Base-by-base conservation (phyloP, 140 eudicot genomes). In the Senecio squalidus region DNA sequence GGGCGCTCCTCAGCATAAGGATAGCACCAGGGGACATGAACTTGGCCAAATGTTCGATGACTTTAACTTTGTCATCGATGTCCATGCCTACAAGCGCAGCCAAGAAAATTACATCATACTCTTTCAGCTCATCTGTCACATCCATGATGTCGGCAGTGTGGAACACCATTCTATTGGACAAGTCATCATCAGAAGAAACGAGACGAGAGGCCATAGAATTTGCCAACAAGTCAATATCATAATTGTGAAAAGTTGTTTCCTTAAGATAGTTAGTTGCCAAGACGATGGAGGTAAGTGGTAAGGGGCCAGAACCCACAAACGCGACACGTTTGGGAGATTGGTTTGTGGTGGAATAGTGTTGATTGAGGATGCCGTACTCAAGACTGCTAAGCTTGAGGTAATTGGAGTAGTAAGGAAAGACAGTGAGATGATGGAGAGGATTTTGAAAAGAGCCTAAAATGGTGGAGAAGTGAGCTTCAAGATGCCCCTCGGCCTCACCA, bases 391-490 rank as follows among this genome's bases (percentile, higher is more conserved):
- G 94, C 27, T 84, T 84, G 41, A 88, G 74, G 66, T 88, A 84
- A 68, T 84, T 84, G 63, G 72, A 39, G 64, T 58, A 76, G 74
- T 84, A 84, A 2, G 96, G 96, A 33, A 88, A 88, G 6, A 84
- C 34, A 24, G 62, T 30, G 21, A 88, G 81, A 49, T 88, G 84
- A 69, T 88, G 58, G 11, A 88, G 77, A 29, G 96, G 96, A 70
- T 68, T 72, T 18, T 59, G 29, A 36, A 67, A 76, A 5, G 86
- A 41, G 22, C 68, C 83, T 18, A 88, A 61, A 56, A 84, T 52
- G 8, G 77, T 52, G 6, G 94, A 73, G 71, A 39, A 84, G 46
- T 88, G 96, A 3, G 53, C 64, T 57, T 88, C 94, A 3, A 88
- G 73, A 28, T 53, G 77, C 7, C 87, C 84, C 43, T 88, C 90